These are phyloP conservation scores for Balakata baccata DNA, from an alignment of 345 rosid species.

Conservation along the genomic window DNA sequence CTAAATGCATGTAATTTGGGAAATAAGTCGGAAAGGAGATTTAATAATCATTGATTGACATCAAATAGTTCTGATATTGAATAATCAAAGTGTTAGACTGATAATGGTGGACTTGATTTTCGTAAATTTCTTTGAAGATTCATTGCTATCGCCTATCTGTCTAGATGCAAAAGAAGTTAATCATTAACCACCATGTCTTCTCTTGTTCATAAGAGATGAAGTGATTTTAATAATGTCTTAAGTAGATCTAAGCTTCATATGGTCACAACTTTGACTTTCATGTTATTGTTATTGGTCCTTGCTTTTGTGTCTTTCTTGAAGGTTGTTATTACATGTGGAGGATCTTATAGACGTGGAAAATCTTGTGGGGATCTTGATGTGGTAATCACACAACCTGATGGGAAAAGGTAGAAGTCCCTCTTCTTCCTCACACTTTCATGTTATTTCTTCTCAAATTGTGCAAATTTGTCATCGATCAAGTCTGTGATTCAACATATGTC, in stretches of 20 bases:
- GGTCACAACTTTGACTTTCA: constrained; percentile 12
- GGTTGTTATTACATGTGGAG: constrained; percentile 82
- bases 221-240: neutral
- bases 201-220: neutral
- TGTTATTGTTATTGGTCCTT: neutral
- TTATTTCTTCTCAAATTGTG: neutral
- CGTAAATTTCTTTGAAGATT: neutral
- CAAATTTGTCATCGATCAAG: neutral
- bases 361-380: constrained; percentile 91
- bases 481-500: neutral
- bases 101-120: neutral
- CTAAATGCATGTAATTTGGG: neutral
- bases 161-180: neutral
- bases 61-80: neutral
- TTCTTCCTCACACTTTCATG: neutral
- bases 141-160: neutral
- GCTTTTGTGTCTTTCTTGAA: constrained; percentile 28
- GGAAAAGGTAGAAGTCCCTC: constrained; percentile 53
- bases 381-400: constrained; percentile 82
- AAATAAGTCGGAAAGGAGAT: neutral
- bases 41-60: neutral
- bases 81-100: neutral
- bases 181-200: neutral
- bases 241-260: neutral
- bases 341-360: constrained; percentile 96